These are phyloP conservation scores for Lentinus tigrinus DNA, from an alignment of 768 basidiomycete genomes.

Conservation along the genomic window DNA sequence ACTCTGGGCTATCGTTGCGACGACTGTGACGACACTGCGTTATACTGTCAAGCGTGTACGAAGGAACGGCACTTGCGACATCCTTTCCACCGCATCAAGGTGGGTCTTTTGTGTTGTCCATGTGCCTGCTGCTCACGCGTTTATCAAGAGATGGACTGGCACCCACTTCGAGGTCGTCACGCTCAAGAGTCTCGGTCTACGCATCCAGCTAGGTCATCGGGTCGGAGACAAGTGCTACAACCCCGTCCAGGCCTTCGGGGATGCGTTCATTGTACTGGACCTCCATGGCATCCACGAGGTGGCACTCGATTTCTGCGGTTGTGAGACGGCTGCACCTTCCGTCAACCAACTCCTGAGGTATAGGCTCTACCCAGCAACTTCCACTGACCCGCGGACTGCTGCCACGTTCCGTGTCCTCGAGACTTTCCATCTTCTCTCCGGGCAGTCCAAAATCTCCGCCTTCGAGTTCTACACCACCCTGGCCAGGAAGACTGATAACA, in stretches of 20 bases:
- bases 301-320: slow-evolving; percentile 25
- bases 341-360: slow-evolving; percentile 30
- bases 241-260: background rate
- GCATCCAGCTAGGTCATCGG: slow-evolving; percentile 28
- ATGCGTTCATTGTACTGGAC: slow-evolving; percentile 22
- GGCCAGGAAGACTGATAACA: slow-evolving; percentile 30
- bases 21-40: background rate
- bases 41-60: background rate
- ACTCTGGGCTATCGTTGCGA: background rate
- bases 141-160: background rate
- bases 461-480: slow-evolving; percentile 34
- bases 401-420: slow-evolving; percentile 32
- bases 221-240: slow-evolving; percentile 10
- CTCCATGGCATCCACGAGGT: slow-evolving; percentile 28
- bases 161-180: background rate
- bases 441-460: slow-evolving; percentile 32
- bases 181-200: slow-evolving; percentile 20
- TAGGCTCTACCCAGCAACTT: slow-evolving; percentile 32
- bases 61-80: background rate
- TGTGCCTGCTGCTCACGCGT: too few species aligned
- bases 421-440: slow-evolving; percentile 31
- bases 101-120: slow-evolving; percentile 6
- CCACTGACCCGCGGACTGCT: slow-evolving; percentile 26
- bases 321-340: background rate
- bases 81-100: slow-evolving; percentile 22